Evolutionary conservation across 2,329 filamentous ascomycete genomes (phyloP), one percentile per base, ranked within the genome.

Genomic region (Rhynchosporium agropyri): DNA sequence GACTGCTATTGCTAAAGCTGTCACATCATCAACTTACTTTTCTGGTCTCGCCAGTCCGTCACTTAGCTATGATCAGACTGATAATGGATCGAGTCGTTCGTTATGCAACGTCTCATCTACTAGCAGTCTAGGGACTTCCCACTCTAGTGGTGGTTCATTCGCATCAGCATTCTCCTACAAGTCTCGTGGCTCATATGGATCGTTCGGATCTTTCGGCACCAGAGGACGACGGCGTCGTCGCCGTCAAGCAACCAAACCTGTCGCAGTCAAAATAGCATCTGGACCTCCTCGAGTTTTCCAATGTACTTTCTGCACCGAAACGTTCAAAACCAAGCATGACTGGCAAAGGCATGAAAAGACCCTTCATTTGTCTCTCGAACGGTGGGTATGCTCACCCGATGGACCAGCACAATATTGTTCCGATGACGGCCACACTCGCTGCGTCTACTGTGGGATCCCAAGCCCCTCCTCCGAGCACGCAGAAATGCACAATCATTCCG

Each of bases 281-380:
- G 76, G 67, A 72, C 71, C 68, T 77, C 46, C 61, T 79, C 36
- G 80, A 78, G 50, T 80, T 80, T 74, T 70, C 74, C 85, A 88
- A 74, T 89, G 86, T 74, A 89, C 86, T 65, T 89, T 89, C 78
- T 89, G 86, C 73, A 88, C 86, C 6, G 85, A 88, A 67, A 86
- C 84, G 0, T 89, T 88, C 74, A 79, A 85, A 67, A 88, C 85
- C 3, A 89, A 89, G 72, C 84, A 89, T 69, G 86, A 89, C 74
- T 89, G 86, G 86, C 85, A 88, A 70, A 79, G 88, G 63, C 88
- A 91, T 72, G 88, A 91, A 71, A 88, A 88, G 68, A 87, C 85
- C 57, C 78, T 86, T 67, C 88, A 84, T 73, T 76, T 84, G 69
- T 90, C 84, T 6, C 83, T 89, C 0, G 86, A 85, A 76, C 80